Percentiles rank a stretch among this genome's conserved stretches.
Conservation (phyloP, 768 basidiomycete species). For the Cystofilobasidium bisporidii region DNA sequence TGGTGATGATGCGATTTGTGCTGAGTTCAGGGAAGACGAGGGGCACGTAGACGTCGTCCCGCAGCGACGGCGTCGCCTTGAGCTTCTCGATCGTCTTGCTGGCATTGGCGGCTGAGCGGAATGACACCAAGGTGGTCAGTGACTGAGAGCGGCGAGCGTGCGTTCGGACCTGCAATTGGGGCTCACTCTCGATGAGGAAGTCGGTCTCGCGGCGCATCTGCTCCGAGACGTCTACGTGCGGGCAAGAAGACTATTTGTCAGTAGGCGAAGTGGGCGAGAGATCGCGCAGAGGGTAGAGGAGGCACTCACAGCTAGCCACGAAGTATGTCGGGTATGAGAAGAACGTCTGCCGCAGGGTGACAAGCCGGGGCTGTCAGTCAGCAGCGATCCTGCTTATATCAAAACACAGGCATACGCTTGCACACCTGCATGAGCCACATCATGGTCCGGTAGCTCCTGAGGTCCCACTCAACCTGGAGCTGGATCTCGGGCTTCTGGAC, state of each 20-base stretch:
- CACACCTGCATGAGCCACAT: conserved; percentile 36
- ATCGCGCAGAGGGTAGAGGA: background rate
- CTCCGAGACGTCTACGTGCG: conserved; percentile 52
- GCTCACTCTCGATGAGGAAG: conserved; percentile 54
- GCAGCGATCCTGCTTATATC: too few relatives aligned
- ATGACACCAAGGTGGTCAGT: background rate
- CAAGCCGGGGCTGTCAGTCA: too few relatives aligned
- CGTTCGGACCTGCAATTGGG: background rate
- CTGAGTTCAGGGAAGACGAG: conserved; percentile 54
- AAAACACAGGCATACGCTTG: too few relatives aligned
- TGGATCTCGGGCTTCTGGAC: conserved; percentile 53
- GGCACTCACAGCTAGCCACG: background rate
- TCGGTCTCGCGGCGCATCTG: conserved; percentile 77
- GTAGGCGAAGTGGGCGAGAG: too few relatives aligned
- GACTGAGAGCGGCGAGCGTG: background rate
- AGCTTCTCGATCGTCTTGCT: conserved; percentile 58
- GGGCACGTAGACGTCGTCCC: conserved; percentile 67
- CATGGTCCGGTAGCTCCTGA: conserved; percentile 47
- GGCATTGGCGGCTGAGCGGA: conserved; percentile 54
- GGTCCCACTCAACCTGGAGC: conserved; percentile 44
- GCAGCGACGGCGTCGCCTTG: conserved; percentile 58
- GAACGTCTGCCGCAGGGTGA: conserved; percentile 43
- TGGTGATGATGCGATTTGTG: conserved; percentile 57
- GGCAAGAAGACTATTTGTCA: conserved; percentile 2
- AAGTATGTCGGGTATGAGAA: conserved; percentile 63